These are phyloP conservation scores for Gliomastix tumulicola DNA, from an alignment of 2,329 filamentous ascomycete species.

Conservation along the genomic window DNA sequence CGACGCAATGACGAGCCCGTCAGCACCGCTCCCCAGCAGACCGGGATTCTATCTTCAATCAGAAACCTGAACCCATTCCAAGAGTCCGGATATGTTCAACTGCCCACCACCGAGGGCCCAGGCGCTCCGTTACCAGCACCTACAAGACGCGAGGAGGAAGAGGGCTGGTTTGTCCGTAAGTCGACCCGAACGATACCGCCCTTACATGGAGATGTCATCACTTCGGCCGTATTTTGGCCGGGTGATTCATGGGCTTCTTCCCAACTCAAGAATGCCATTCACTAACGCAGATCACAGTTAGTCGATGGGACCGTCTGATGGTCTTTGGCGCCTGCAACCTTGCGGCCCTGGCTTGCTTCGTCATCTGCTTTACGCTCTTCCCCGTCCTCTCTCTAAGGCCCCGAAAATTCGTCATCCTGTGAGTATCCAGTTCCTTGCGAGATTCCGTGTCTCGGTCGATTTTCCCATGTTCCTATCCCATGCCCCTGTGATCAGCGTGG, in stretches of 20 bases:
- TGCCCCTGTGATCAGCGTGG: conserved; percentile 5
- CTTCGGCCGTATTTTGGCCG: no score
- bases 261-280: no score
- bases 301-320: conserved; percentile 91
- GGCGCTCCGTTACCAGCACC: conserved; percentile 83
- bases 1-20: conserved; percentile 75
- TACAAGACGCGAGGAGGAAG: conserved; percentile 83
- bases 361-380: conserved; percentile 86
- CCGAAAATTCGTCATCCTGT: conserved; percentile 95
- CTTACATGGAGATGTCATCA: no score
- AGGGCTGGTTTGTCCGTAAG: conserved; percentile 94
- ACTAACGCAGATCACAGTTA: conserved; percentile 56
- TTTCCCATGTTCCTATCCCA: conserved; percentile 6
- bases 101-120: conserved; percentile 76
- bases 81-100: conserved; percentile 77
- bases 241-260: no score
- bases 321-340: conserved; percentile 89
- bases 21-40: conserved; percentile 56
- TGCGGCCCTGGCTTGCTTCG: conserved; percentile 83
- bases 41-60: conserved; percentile 72
- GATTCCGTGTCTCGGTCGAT: no score
- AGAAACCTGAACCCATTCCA: conserved; percentile 85
- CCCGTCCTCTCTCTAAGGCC: conserved; percentile 74
- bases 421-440: no score
- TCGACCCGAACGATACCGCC: no score